Base-by-base conservation (phyloP, 1,284 basidiomycete genomes). In the Ceratorhiza oryzae-sativae region DNA sequence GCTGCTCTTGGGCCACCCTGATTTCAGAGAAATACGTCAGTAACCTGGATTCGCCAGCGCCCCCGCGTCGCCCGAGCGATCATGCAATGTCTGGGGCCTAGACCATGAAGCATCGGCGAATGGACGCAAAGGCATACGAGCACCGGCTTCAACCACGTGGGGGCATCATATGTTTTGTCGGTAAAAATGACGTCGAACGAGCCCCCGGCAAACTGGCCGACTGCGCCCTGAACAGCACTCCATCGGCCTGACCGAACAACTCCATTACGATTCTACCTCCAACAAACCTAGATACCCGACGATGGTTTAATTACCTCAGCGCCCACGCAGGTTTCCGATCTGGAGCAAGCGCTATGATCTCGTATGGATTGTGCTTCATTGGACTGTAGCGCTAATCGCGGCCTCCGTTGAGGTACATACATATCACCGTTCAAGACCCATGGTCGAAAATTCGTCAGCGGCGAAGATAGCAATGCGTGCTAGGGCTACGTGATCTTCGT, bases 1-100 rank as follows among this genome's bases (percentile, higher is more conserved):
- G 23, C 34, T 5, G 30, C 12, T 25, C 42, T 62, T 62, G 49
- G 36, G 63, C 36, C 65, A 70, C 65, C 65, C 53, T 42, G n/a
- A 30, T 58, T 70, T 34, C 42, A 34, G 4, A 18, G 30, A 45
- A 34, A 27, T 46, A 70, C 51, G 53, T 70, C 65, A 70, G 41
- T 30, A 34, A 20, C 9, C 34, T 13, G 13, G 60, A 58, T 41
- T 18, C 23, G 30, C 30, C 32, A 55, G 25, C 18, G 34, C 51
- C 27, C n/a, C 8, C 51, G 51, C 49, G 23, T 25, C 25, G 34
- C 30, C 6, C 30, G 25, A 55, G 51, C 30, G 27, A 34, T 55
- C 51, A 55, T 55, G n/a, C 49, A 13, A 51, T 55, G 51, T 49
- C 32, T 36, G 20, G 42, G 42, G 56, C 36, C 56, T 42, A 41